Percentiles rank a stretch among this genome's conserved stretches.
Conservation (phyloP, 176 grass and related monocot species). For the Dendrocalamus sinicus region DNA sequence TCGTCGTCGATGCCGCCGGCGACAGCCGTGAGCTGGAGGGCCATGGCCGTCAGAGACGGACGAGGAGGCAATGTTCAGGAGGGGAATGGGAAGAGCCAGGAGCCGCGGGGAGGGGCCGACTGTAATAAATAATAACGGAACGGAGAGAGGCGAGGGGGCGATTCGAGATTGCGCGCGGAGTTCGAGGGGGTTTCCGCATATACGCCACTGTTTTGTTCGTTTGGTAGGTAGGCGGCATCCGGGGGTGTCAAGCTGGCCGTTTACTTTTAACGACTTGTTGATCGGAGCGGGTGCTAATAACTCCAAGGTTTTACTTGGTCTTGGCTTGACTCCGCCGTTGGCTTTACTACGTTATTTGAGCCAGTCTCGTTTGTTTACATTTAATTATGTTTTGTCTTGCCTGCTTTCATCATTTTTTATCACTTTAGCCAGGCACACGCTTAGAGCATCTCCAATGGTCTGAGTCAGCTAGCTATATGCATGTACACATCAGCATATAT, state of each 20-base stretch:
- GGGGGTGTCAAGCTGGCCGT: too few species aligned
- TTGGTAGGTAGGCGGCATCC: too few species aligned
- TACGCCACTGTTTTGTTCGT: too few species aligned
- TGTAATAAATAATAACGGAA: conserved; percentile 6
- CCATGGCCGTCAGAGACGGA: conserved; percentile 42
- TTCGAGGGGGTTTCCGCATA: not conserved
- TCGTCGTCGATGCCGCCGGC: conserved; percentile 50
- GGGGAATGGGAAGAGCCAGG: conserved; percentile 4
- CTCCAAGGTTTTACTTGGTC: not conserved
- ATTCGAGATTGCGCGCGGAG: accelerated
- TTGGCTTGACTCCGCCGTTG: not conserved
- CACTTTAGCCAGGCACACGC: too few species aligned
- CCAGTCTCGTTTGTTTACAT: not conserved
- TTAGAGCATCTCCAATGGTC: too few species aligned
- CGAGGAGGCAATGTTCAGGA: not conserved
- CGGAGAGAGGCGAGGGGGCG: not conserved
- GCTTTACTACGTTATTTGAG: not conserved
- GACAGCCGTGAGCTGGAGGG: conserved; percentile 72
- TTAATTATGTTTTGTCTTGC: not conserved
- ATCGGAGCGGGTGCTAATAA: not conserved
- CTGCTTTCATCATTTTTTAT: too few species aligned
- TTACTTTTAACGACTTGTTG: not conserved
- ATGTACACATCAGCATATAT: too few species aligned
- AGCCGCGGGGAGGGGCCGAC: not conserved
- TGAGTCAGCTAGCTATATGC: too few species aligned